These are phyloP conservation scores for Hsuehochloa calcarea DNA, from an alignment of 176 grass and related monocot genomes.

Conservation along the genomic window DNA sequence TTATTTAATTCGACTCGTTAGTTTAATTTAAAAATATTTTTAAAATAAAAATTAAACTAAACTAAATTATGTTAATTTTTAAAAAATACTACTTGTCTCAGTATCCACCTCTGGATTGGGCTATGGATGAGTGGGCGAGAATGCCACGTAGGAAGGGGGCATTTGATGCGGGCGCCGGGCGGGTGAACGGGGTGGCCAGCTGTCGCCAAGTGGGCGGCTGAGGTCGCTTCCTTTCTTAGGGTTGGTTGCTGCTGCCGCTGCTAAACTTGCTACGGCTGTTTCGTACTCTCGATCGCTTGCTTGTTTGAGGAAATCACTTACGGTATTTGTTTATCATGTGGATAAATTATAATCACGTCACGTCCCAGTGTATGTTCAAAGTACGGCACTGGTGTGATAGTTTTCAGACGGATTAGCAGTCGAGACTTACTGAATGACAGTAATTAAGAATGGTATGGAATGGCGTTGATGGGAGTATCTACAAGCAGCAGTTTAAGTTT, in stretches of 20 bases:
- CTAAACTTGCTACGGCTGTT: too few relatives aligned
- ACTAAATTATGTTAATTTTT: too few relatives aligned
- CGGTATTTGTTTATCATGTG: neutral
- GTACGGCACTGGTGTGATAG: neutral
- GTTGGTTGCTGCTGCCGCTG: too few relatives aligned
- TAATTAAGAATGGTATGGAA: too few relatives aligned
- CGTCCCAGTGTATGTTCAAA: neutral
- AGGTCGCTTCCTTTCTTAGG: neutral
- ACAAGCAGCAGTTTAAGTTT: too few relatives aligned
- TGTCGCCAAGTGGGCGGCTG: conserved; percentile 28
- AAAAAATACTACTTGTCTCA: too few relatives aligned
- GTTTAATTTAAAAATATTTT: too few relatives aligned
- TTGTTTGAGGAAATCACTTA: conserved; percentile 2
- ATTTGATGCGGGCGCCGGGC: neutral
- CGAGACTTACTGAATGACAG: neutral
- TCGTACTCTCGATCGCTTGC: conserved; percentile 2
- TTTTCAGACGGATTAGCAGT: neutral
- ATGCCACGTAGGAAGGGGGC: conserved; percentile 25
- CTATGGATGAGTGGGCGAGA: neutral
- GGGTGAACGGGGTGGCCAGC: neutral
- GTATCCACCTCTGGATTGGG: too few relatives aligned
- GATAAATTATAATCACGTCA: too few relatives aligned
- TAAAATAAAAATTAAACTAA: too few relatives aligned
- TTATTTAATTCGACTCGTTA: too few relatives aligned
- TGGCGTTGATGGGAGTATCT: too few relatives aligned